Conservation (phyloP, 495 filamentous ascomycete genomes). For the Astrothelium macrocarpum region DNA sequence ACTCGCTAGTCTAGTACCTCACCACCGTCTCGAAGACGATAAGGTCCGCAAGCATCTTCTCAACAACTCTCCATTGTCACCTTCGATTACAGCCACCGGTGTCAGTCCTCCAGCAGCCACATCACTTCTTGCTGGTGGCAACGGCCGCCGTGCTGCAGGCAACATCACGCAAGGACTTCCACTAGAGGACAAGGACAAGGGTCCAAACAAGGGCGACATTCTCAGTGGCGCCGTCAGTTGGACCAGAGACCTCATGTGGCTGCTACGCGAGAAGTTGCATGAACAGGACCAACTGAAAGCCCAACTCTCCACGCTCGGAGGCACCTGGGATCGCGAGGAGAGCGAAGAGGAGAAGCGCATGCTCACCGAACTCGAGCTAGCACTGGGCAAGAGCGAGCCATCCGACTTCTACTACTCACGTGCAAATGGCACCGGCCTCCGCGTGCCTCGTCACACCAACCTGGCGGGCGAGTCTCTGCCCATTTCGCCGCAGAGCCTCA, state of each 20-base stretch:
- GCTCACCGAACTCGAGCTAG: conserved; percentile 81
- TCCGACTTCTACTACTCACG: conserved; percentile 69
- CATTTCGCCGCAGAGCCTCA: conserved; percentile 54
- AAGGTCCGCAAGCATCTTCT: conserved; percentile 90
- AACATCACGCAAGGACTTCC: conserved; percentile 86
- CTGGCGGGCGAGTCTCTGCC: conserved; percentile 66
- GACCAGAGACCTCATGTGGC: conserved; percentile 97
- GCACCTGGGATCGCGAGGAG: conserved; percentile 66
- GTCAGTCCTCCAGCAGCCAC: conserved; percentile 67
- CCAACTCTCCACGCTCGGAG: conserved; percentile 58
- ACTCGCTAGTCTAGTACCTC: conserved; percentile 81
- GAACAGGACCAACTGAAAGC: conserved; percentile 79
- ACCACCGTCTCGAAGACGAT: conserved; percentile 90
- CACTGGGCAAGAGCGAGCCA: conserved; percentile 69
- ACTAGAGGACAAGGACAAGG: conserved; percentile 95
- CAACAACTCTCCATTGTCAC: conserved; percentile 80
- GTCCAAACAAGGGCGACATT: conserved; percentile 97
- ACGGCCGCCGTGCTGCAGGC: conserved; percentile 72
- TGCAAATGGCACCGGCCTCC: conserved; percentile 70
- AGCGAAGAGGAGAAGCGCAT: conserved; percentile 92
- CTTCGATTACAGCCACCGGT: conserved; percentile 55
- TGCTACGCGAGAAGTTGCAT: conserved; percentile 73
- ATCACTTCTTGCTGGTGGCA: conserved; percentile 76
- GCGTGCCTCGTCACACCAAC: conserved; percentile 89
- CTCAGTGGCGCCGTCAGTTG: conserved; percentile 94